These are phyloP conservation scores for Zygosaccharomyces gambellarensis DNA, from an alignment of 805 yeast species.

Conservation along the genomic window DNA sequence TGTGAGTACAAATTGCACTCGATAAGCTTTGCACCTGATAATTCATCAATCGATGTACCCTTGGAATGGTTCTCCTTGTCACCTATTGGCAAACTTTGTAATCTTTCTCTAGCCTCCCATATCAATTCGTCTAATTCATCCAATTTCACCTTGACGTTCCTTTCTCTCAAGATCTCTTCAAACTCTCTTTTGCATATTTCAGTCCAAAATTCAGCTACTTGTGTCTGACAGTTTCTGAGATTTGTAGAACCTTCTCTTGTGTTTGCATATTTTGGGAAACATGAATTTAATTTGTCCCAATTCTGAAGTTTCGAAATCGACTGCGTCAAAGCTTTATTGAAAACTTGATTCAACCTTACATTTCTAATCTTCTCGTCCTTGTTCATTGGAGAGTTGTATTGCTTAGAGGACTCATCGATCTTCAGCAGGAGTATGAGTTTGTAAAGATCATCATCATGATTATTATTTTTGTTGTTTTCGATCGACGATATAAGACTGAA, in stretches of 20 bases:
- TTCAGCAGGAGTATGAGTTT: neutral
- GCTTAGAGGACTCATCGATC: neutral
- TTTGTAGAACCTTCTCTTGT: constrained; percentile 43
- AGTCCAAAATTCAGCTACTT: constrained; percentile 50
- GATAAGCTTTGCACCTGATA: constrained; percentile 25
- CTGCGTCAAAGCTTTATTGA: constrained; percentile 51
- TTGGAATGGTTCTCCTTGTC: constrained; percentile 5
- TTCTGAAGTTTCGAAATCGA: constrained; percentile 45
- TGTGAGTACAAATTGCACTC: constrained; percentile 25
- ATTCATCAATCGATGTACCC: constrained; percentile 18
- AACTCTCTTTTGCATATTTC: constrained; percentile 48
- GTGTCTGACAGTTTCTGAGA: constrained; percentile 47
- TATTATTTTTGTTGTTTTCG: neutral
- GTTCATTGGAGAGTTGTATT: constrained; percentile 4
- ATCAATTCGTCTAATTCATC: constrained; percentile 39
- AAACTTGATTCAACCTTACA: constrained; percentile 46
- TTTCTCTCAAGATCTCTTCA: constrained; percentile 47
- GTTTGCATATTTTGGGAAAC: constrained; percentile 51
- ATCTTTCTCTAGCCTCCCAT: constrained; percentile 31
- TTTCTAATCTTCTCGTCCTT: constrained; percentile 38
- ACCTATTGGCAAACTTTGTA: constrained; percentile 7
- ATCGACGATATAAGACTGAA: neutral
- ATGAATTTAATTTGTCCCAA: constrained; percentile 46
- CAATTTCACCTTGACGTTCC: constrained; percentile 36
- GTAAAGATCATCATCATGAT: neutral